Evolutionary conservation across 129 eudicot species (phyloP).

Genomic region (Pseudognaphalium luteoalbum): DNA sequence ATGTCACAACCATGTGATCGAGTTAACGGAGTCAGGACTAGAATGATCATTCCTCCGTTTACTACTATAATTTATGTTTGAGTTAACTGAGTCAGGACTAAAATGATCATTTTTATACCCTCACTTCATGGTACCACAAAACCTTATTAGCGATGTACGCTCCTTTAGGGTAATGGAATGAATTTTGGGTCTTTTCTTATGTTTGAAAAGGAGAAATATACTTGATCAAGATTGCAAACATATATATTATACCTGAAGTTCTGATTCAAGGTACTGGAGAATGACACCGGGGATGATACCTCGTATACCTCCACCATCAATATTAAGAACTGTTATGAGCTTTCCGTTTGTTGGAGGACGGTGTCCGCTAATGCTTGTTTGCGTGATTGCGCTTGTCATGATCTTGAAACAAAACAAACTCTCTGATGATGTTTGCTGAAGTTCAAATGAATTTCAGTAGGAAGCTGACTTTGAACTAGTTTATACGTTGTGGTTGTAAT

Average conservation of each 20-base stretch:
- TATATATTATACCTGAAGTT: conserved; percentile 32
- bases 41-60: background rate
- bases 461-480: conserved; percentile 10
- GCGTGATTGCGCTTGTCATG: conserved; percentile 21
- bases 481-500: background rate
- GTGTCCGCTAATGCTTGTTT: background rate
- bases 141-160: background rate
- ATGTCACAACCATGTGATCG: too few species aligned
- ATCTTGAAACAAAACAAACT: background rate
- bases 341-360: conserved; percentile 32
- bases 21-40: background rate
- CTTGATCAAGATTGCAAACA: background rate
- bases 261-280: conserved; percentile 41
- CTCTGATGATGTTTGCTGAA: background rate
- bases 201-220: background rate
- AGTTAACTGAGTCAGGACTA: background rate
- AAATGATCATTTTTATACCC: background rate
- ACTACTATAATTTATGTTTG: too few species aligned
- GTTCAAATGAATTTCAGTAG: conserved; percentile 1
- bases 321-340: conserved; percentile 44
- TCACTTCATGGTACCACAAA: too few species aligned
- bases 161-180: background rate
- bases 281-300: conserved; percentile 57
- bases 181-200: background rate
- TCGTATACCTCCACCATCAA: conserved; percentile 62